These are phyloP conservation scores for Termitomyces sp. DNA, from an alignment of 768 basidiomycete genomes.

Conservation along the genomic window DNA sequence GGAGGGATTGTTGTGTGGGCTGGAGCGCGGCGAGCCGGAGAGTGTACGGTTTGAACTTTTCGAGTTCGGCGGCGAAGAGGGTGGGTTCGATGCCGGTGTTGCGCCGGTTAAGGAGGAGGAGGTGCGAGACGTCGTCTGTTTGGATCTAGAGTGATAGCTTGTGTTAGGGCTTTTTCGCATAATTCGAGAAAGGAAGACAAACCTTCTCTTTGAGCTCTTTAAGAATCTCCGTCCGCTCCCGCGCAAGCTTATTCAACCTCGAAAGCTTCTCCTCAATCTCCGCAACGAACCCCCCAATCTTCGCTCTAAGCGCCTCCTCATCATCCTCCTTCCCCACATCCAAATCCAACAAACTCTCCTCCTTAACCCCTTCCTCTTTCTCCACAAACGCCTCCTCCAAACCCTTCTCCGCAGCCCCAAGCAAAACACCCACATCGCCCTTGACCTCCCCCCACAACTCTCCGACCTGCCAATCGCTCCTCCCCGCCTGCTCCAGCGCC, in stretches of 20 bases:
- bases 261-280: conserved; percentile 81
- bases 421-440: conserved; percentile 61
- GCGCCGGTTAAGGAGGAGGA: conserved; percentile 87
- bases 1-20: conserved; percentile 66
- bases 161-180: neutral
- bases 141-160: conserved; percentile 65
- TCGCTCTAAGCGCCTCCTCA: conserved; percentile 65
- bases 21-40: conserved; percentile 77
- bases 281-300: conserved; percentile 62
- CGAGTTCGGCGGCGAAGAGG: conserved; percentile 89
- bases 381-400: conserved; percentile 60
- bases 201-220: conserved; percentile 98
- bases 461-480: conserved; percentile 76
- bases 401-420: conserved; percentile 32
- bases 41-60: conserved; percentile 94
- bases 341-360: conserved; percentile 55
- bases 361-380: conserved; percentile 35
- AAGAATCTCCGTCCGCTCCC: conserved; percentile 82
- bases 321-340: conserved; percentile 64
- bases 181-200: neutral
- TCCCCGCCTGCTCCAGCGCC: conserved; percentile 72
- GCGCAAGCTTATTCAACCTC: conserved; percentile 76
- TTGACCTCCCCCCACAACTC: conserved; percentile 70
- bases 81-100: conserved; percentile 81
- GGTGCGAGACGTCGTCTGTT: conserved; percentile 93